Conservation (phyloP, 2,329 filamentous ascomycete species). For the Aspergillus ruber region DNA sequence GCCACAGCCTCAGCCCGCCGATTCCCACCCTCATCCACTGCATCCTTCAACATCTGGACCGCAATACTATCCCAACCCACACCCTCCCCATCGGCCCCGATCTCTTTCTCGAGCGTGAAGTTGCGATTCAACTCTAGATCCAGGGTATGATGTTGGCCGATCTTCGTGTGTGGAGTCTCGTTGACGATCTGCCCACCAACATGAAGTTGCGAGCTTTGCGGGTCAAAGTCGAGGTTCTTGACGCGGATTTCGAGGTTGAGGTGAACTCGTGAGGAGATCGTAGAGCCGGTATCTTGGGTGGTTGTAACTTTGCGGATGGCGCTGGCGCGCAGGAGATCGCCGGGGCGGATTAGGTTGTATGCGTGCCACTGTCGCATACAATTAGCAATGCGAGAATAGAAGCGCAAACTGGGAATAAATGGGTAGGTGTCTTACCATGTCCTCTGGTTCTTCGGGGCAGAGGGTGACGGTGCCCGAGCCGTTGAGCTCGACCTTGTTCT, state of each 20-base stretch:
- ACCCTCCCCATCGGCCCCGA: conserved; percentile 40
- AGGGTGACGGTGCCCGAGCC: conserved; percentile 61
- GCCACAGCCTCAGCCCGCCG: conserved; percentile 78
- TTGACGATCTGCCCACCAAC: conserved; percentile 60
- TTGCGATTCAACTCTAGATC: conserved; percentile 83
- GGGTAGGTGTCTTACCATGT: conserved; percentile 51
- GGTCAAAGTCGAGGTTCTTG: conserved; percentile 62
- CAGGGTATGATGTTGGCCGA: conserved; percentile 63
- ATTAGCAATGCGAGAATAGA: neutral
- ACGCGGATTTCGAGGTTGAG: conserved; percentile 60
- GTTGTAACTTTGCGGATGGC: conserved; percentile 63
- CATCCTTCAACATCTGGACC: conserved; percentile 68
- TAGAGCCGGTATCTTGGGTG: conserved; percentile 53
- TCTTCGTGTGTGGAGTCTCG: conserved; percentile 61
- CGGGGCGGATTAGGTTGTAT: conserved; percentile 64
- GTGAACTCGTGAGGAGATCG: conserved; percentile 58
- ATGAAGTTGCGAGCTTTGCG: conserved; percentile 61
- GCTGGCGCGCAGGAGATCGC: conserved; percentile 58
- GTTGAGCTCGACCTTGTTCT: conserved; percentile 60
- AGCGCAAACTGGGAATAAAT: neutral
- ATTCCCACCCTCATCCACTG: conserved; percentile 61
- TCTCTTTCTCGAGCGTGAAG: conserved; percentile 79
- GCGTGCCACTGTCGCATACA: conserved; percentile 56
- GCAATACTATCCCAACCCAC: conserved; percentile 85
- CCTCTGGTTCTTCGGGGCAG: conserved; percentile 66